Evolutionary conservation across 805 yeast species (phyloP).

Genomic region (Nakazawaea wickerhamii): DNA sequence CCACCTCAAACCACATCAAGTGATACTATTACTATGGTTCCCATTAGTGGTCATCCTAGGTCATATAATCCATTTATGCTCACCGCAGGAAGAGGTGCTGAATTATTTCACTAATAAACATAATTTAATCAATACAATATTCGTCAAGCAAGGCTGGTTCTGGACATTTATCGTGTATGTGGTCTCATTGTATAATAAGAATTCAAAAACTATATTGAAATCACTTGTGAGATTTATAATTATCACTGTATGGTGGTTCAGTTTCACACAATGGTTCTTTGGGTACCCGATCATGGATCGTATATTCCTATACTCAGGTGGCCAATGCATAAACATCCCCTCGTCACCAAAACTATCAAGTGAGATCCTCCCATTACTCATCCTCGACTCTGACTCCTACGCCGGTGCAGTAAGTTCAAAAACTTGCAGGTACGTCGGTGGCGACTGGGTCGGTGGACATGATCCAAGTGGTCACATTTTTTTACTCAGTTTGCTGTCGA

Average conservation of each 20-base stretch:
- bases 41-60: constrained; percentile 46
- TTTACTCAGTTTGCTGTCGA: constrained; percentile 58
- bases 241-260: constrained; percentile 75
- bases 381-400: too few species aligned
- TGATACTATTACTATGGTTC: constrained; percentile 18
- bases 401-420: constrained; percentile 27
- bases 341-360: too few species aligned
- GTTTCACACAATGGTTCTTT: constrained; percentile 84
- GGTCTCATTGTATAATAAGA: constrained; percentile 17
- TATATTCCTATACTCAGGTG: constrained; percentile 77
- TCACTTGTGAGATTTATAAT: constrained; percentile 39
- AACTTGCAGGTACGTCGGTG: constrained; percentile 51
- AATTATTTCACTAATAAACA: constrained; percentile 55
- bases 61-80: constrained; percentile 38
- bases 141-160: constrained; percentile 90
- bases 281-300: constrained; percentile 89
- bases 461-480: constrained; percentile 96
- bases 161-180: constrained; percentile 63
- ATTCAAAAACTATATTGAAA: not conserved
- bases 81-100: constrained; percentile 41
- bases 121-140: constrained; percentile 62
- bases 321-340: constrained; percentile 48
- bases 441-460: constrained; percentile 81
- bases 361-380: too few species aligned
- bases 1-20: constrained; percentile 8